Evolutionary conservation across 2,329 filamentous ascomycete species (phyloP).

Genomic region (Venturia nashicola): DNA sequence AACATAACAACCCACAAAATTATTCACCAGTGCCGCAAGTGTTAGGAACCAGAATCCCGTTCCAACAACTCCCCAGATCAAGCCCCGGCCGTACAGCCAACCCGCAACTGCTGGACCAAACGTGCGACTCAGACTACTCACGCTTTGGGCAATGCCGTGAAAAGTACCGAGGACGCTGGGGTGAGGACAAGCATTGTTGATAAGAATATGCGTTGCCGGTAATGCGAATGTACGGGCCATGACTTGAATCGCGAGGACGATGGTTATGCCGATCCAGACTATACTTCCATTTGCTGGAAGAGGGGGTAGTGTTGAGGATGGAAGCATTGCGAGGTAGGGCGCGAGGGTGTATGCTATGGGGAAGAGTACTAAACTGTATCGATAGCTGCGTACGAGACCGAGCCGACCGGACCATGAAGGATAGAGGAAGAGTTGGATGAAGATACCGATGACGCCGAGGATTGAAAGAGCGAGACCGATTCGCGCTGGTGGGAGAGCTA

Average conservation of each 20-base stretch:
- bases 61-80: constrained; percentile 45
- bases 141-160: constrained; percentile 47
- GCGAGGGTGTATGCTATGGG: constrained; percentile 31
- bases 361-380: constrained; percentile 30
- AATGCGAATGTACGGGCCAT: constrained; percentile 38
- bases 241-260: constrained; percentile 32
- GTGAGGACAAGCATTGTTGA: constrained; percentile 49
- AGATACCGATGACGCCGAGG: constrained; percentile 34
- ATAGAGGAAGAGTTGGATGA: constrained; percentile 34
- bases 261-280: constrained; percentile 31
- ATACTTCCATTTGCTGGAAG: constrained; percentile 25
- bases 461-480: constrained; percentile 37
- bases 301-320: constrained; percentile 26
- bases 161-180: constrained; percentile 42
- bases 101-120: constrained; percentile 50
- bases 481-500: constrained; percentile 32
- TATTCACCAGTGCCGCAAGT: constrained; percentile 36
- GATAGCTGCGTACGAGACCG: constrained; percentile 29
- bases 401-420: constrained; percentile 28
- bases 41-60: constrained; percentile 46
- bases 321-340: constrained; percentile 31
- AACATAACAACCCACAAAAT: constrained; percentile 42
- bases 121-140: constrained; percentile 45
- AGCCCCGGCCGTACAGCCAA: constrained; percentile 46
- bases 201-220: constrained; percentile 44